Evolutionary conservation across 768 basidiomycete species (phyloP).

Genomic region (Coprinopsis marcescibilis): DNA sequence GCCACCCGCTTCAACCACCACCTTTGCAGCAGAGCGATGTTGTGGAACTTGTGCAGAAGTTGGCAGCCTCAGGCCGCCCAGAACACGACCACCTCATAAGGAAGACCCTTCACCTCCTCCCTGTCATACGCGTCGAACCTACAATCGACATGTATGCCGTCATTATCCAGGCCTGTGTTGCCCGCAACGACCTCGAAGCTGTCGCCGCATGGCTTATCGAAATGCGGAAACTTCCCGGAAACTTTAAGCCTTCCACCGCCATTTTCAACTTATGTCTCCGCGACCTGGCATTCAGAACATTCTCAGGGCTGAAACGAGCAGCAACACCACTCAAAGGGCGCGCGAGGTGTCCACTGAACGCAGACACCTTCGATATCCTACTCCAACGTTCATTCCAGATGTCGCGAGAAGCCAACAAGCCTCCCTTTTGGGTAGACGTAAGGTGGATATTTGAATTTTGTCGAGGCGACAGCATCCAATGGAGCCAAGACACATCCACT

Average conservation of each 20-base stretch:
- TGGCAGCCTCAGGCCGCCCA: constrained; percentile 47
- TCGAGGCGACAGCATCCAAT: too few relatives aligned
- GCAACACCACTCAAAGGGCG: neutral
- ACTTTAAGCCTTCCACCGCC: constrained; percentile 13
- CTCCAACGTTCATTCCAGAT: constrained; percentile 36
- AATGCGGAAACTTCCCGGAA: too few relatives aligned
- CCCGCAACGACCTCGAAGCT: constrained; percentile 34
- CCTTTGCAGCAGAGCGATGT: constrained; percentile 25
- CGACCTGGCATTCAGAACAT: too few relatives aligned
- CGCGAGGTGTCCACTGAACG: constrained; percentile 31
- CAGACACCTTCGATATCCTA: constrained; percentile 43
- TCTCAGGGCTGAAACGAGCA: constrained; percentile 13
- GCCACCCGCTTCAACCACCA: too few relatives aligned
- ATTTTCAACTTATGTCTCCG: too few relatives aligned
- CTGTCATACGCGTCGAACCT: constrained; percentile 40
- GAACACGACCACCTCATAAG: constrained; percentile 51
- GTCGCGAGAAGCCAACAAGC: constrained; percentile 20
- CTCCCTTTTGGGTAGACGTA: constrained; percentile 29
- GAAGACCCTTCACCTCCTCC: constrained; percentile 44
- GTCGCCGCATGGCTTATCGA: constrained; percentile 22
- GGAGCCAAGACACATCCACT: too few relatives aligned
- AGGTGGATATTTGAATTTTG: neutral
- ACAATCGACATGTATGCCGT: constrained; percentile 42
- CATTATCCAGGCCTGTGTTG: constrained; percentile 44
- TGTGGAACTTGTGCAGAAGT: constrained; percentile 33